Evolutionary conservation across 129 eudicot species (phyloP), one percentile per base, ranked within the genome.

Genomic region (Chrysanthemum makinoi): DNA sequence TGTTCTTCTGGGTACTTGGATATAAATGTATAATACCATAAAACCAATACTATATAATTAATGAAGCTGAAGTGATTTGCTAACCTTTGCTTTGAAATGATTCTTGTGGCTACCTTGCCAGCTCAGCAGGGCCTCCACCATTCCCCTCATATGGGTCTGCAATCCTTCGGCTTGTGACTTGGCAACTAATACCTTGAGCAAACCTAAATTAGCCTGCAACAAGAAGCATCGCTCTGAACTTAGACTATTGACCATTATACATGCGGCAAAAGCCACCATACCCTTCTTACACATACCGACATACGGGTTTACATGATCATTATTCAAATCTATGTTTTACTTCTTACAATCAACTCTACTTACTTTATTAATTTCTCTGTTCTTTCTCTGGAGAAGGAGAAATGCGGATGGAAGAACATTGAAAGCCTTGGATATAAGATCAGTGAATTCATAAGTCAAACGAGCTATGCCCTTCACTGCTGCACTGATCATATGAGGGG

Each of bases 401-500:
- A 82, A 85, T 15, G 97, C 63, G 4, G 90, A 84, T 49, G 99
- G 99, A 68, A 95, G 97, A 80, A 95, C 74, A 47, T 62, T 79
- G 61, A 82, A 95, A 65, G 97, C 91, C 78, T 70, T 81, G 62
- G 96, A 88, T 65, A 90, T 54, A 80, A 95, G 97, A 76, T 95
- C 99, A 35, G 89, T 82, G 69, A 95, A 95, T 79, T 95, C 99
- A 75, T 95, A 95, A 44, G 99, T 86, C 86, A 95, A 78, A 48
- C 99, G 99, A 79, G 99, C 99, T 62, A 95, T 78, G 78, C 96
- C 99, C 61, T 83, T 95, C 74, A 95, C 90, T 5, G 97, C 91
- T 10, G 97, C 99, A 81, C 99, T 90, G 63, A 95, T 86, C 94
- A 90, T 86, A 79, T 95, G 99, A 69, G 99, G 96, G 64, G 99